A percentile compares a stretch with the other conserved stretches of the same genome.
Evolutionary conservation across 306 rosid genomes (phyloP).

Genomic region (Lathyrus aphaca): DNA sequence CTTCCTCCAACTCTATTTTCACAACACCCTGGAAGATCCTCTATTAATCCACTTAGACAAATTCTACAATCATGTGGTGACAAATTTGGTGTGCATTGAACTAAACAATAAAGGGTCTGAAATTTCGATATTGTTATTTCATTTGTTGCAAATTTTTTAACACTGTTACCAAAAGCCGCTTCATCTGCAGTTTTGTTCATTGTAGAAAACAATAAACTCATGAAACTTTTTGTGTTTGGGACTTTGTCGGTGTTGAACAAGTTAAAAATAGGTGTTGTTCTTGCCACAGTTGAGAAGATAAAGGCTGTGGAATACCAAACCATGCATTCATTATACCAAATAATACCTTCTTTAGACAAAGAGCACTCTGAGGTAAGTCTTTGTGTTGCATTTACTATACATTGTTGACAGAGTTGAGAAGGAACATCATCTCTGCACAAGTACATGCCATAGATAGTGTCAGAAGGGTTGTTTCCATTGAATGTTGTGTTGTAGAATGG

Average conservation of each 20-base stretch:
- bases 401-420: conserved; percentile 22
- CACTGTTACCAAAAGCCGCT: background rate
- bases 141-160: background rate
- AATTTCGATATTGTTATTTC: background rate
- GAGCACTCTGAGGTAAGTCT: conserved; percentile 1
- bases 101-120: conserved; percentile 22
- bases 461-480: background rate
- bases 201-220: conserved; percentile 3
- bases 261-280: background rate
- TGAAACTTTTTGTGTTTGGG: background rate
- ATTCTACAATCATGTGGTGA: conserved; percentile 16
- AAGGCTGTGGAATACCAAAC: conserved; percentile 7
- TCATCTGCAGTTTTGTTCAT: conserved; percentile 21
- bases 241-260: background rate
- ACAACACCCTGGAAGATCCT: background rate
- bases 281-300: background rate
- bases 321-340: conserved; percentile 29
- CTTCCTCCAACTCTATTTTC: conserved; percentile 27
- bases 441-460: conserved; percentile 23
- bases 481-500: conserved; percentile 14
- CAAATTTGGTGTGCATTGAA: conserved; percentile 23
- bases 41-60: conserved; percentile 1
- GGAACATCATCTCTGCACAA: conserved; percentile 22
- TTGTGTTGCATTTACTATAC: conserved; percentile 5
- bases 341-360: conserved; percentile 23